A percentile compares a stretch with the other conserved stretches of the same genome.
These are phyloP conservation scores for Sporisorium iseilematis-ciliati DNA, from an alignment of 1,284 basidiomycete species.

Conservation along the genomic window DNA sequence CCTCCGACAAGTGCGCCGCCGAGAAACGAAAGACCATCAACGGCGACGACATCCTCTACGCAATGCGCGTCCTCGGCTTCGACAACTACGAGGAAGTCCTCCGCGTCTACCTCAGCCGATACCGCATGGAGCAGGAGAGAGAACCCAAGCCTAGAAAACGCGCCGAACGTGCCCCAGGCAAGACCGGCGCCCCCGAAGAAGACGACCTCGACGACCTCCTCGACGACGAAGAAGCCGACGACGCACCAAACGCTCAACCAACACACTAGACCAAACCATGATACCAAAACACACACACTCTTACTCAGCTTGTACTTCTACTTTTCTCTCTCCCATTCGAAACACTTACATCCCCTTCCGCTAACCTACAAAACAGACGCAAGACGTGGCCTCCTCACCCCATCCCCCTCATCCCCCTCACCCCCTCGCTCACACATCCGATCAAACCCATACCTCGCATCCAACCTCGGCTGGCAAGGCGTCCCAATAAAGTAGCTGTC, in stretches of 20 bases:
- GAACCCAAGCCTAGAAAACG: conserved; percentile 28
- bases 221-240: conserved; percentile 2
- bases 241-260: not conserved
- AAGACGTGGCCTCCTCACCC: conserved; percentile 14
- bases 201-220: conserved; percentile 4
- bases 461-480: conserved; percentile 44
- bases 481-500: conserved; percentile 58
- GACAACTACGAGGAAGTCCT: conserved; percentile 92
- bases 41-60: conserved; percentile 85
- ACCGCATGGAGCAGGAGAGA: conserved; percentile 46
- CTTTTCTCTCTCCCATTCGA: not conserved
- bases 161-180: not conserved
- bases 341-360: no score
- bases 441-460: conserved; percentile 41
- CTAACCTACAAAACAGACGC: conserved; percentile 38
- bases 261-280: conserved; percentile 12
- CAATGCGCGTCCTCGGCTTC: conserved; percentile 88
- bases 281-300: no score
- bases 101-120: conserved; percentile 87
- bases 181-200: not conserved
- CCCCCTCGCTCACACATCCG: conserved; percentile 21
- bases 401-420: not conserved
- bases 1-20: conserved; percentile 85
- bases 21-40: conserved; percentile 90
- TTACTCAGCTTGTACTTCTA: no score